Base-by-base conservation (phyloP, 805 yeast genomes). In the Kodamaea neixiangensis region DNA sequence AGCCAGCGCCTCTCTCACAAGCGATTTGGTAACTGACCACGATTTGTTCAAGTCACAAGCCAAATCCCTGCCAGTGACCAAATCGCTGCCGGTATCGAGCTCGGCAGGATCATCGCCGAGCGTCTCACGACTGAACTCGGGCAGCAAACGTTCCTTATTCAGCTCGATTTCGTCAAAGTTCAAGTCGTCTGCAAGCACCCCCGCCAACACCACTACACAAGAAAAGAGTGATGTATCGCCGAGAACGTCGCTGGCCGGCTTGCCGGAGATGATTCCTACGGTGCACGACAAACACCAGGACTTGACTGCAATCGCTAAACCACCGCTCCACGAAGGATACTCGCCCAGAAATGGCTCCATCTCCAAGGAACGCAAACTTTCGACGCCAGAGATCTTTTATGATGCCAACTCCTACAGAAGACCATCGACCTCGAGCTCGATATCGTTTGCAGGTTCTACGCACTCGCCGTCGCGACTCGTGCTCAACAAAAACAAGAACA, bases 401-500 rank as follows among this genome's bases (percentile, higher is more conserved):
- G 41, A 37, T 20, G 41, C 41, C 4, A 17, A 17, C 5, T 17
- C 41, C 7, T 37, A 37, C 21, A 37, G 41, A 37, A 37, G 41
- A 37, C 41, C 41, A 2, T 37, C 41, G 4, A 37, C 41, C 13
- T 17, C 41, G 4, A 19, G 41, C 11, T 17, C 41, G 5, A 19
- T 37, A 10, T 11, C 19, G 4, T 37, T 11, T 4, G 10, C 38
- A 34, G 19, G 19, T 5, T 37, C 41, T 5, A 17, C 41, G 5
- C 2, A 7, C 21, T 37, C 31, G 11, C 31, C 5, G 31, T 25
- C 41, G 11, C n/a, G 21, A 17, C 13, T 37, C 2, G 21, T 37
- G 4, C 61, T 76, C 54, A 80, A 78, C 58, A 76, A 70, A 56
- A 80, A 79, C 59, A 73, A 76, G 9, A 68, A 69, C 51, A 65